Percentiles rank a stretch among this genome's conserved stretches.
phyloP scores from a whole-genome alignment of 192 early-diverging fungal genomes.

The Coemansia sp. region DNA sequence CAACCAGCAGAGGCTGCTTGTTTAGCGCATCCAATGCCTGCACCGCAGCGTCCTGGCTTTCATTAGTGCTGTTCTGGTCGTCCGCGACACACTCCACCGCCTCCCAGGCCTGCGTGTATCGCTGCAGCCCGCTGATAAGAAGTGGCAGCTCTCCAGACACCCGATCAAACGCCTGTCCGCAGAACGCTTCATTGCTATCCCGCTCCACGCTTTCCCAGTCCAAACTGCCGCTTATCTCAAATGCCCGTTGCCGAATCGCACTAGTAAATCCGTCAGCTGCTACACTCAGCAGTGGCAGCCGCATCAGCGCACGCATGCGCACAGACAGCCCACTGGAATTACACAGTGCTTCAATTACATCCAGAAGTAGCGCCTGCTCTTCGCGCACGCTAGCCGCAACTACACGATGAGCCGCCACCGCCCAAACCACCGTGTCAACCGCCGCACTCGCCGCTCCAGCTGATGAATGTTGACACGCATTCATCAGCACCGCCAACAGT shows the following conservation, averaged over 20 bases:
- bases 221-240: background rate
- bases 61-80: too few relatives aligned
- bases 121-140: slow-evolving; percentile 1
- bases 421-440: slow-evolving; percentile 5
- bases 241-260: background rate
- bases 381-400: background rate
- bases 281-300: slow-evolving; percentile 5
- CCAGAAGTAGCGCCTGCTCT: slow-evolving; percentile 1
- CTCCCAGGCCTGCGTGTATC: slow-evolving; percentile 7
- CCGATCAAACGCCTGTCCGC: background rate
- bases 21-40: slow-evolving; percentile 2
- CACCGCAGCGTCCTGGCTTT: too few relatives aligned
- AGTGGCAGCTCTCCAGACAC: slow-evolving; percentile 7
- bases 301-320: background rate
- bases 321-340: background rate
- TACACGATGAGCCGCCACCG: background rate
- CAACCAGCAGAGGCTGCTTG: slow-evolving; percentile 14
- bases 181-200: background rate
- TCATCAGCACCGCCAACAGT: background rate
- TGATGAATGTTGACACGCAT: too few relatives aligned
- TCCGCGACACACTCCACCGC: background rate
- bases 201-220: background rate
- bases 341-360: background rate
- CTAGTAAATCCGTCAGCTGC: slow-evolving; percentile 7
- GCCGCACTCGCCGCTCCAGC: background rate